Evolutionary conservation across 768 basidiomycete species (phyloP).

Genomic region (Auriscalpium vulgare): DNA sequence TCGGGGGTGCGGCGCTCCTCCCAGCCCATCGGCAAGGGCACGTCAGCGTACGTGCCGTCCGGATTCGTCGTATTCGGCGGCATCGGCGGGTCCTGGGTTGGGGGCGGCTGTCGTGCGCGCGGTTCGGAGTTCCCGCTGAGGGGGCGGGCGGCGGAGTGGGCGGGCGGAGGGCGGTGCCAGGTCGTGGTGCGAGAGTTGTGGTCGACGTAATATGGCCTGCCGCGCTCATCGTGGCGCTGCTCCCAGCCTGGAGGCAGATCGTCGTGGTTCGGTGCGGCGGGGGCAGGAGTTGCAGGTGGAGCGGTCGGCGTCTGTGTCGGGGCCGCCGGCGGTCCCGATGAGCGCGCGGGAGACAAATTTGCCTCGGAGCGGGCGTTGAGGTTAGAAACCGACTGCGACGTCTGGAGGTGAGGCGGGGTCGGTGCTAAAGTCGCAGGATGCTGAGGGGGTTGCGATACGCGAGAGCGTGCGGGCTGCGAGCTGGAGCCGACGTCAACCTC

Average conservation of each 20-base stretch:
- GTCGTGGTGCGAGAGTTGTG: slow-evolving; percentile 76
- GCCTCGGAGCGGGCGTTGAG: slow-evolving; percentile 1
- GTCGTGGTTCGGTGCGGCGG: slow-evolving; percentile 41
- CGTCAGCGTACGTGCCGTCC: slow-evolving; percentile 40
- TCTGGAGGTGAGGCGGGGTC: neutral
- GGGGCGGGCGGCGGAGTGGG: slow-evolving; percentile 18
- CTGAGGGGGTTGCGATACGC: neutral
- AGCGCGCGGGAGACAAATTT: neutral
- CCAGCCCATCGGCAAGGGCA: slow-evolving; percentile 84
- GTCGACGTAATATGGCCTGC: slow-evolving; percentile 80
- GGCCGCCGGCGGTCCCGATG: neutral
- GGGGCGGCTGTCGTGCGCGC: slow-evolving; percentile 8
- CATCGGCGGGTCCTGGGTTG: slow-evolving; percentile 5
- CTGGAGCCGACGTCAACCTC: slow-evolving; percentile 6
- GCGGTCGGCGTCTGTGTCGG: slow-evolving; percentile 1
- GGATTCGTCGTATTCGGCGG: slow-evolving; percentile 13
- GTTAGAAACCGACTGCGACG: neutral
- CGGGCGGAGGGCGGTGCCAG: slow-evolving; percentile 54
- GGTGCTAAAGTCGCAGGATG: too few species aligned
- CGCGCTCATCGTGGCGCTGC: slow-evolving; percentile 63
- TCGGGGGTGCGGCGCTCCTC: slow-evolving; percentile 88
- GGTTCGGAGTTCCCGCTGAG: slow-evolving; percentile 9
- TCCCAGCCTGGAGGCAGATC: slow-evolving; percentile 80
- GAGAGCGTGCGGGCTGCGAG: neutral
- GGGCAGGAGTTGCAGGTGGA: slow-evolving; percentile 1